Evolutionary conservation across 2,329 filamentous ascomycete species (phyloP), one percentile per base, ranked within the genome.

Genomic region (Hypoxylon sp.): DNA sequence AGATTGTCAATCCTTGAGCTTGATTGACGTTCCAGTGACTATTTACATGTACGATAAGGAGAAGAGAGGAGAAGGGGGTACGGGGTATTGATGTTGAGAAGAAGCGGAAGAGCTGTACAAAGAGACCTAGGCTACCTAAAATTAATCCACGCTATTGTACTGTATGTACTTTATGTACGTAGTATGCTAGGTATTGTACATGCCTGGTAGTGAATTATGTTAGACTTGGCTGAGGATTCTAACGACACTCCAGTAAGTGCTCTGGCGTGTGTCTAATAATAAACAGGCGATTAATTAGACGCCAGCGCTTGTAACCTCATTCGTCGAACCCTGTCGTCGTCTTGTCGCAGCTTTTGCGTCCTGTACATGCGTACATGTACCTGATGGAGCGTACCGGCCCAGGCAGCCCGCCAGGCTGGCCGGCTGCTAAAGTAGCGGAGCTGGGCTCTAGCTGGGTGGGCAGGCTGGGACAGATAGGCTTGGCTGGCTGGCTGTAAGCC

Each of bases 261-360:
- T 5, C 11, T 24, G 46, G 57, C 20, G 57, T 60, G 41, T 13
- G 9, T 48, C 13, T 63, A 58, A 46, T 42, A 48, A 43, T 47
- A 53, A 27, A n/a, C 27, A 53, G 51, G 58, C 58, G 58, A 61
- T 38, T 55, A 54, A 60, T 64, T 63, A 66, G 58, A 65, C 63
- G 66, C 66, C 60, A 50, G 66, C 63, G 64, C 63, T 66, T 65
- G 58, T 56, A 41, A 47, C 23, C 6, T 35, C 31, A 35, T 35
- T 35, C 6, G 31, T 35, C 2, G 21, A 50, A 26, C 41, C 21
- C 38, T 37, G 38, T 27, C 33, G 31, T 15, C 15, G 31, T 15
- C 18, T 15, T 35, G 31, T 15, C n/a, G n/a, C n/a, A 33, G 29
- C 13, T 15, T 35, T n/a, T n/a, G n/a, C n/a, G n/a, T n/a, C n/a